These are phyloP conservation scores for Candolleomyces eurysporus DNA, from an alignment of 768 basidiomycete genomes.

Conservation along the genomic window DNA sequence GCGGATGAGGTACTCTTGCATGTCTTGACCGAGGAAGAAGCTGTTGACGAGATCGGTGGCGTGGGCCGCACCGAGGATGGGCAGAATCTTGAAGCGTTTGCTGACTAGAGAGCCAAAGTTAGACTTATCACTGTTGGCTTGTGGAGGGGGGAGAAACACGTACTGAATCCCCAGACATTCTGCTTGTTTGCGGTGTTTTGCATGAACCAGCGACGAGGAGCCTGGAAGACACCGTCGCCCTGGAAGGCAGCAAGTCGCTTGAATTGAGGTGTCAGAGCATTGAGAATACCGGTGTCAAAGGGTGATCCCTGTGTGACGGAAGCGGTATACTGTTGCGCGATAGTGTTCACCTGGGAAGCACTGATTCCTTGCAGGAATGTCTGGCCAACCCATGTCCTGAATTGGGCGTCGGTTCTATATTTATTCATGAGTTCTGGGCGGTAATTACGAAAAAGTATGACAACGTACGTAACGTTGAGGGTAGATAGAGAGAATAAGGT, in stretches of 20 bases:
- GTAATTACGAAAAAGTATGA: neutral
- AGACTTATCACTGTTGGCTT: neutral
- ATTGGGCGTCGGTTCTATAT: constrained; percentile 22
- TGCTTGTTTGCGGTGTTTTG: constrained; percentile 34
- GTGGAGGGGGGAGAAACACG: constrained; percentile 10
- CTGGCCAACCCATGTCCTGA: constrained; percentile 20
- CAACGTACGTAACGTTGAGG: constrained; percentile 45
- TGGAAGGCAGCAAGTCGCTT: constrained; percentile 50
- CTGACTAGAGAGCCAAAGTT: constrained; percentile 30
- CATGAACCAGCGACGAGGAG: constrained; percentile 46
- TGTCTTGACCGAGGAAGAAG: constrained; percentile 34
- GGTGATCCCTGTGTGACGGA: constrained; percentile 49
- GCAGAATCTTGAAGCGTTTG: constrained; percentile 40
- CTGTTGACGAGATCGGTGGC: constrained; percentile 34
- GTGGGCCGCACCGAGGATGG: constrained; percentile 46
- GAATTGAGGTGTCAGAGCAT: constrained; percentile 42
- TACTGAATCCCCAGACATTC: constrained; percentile 40
- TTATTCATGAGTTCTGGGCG: neutral
- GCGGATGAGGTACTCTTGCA: constrained; percentile 43
- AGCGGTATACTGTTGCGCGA: constrained; percentile 36
- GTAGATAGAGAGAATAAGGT: constrained; percentile 51
- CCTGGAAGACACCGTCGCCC: constrained; percentile 52
- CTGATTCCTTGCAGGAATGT: constrained; percentile 32
- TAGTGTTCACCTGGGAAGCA: constrained; percentile 21
- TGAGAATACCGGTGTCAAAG: constrained; percentile 44